Conservation (phyloP, 441 rosid species). For the Metrosideros polymorpha region DNA sequence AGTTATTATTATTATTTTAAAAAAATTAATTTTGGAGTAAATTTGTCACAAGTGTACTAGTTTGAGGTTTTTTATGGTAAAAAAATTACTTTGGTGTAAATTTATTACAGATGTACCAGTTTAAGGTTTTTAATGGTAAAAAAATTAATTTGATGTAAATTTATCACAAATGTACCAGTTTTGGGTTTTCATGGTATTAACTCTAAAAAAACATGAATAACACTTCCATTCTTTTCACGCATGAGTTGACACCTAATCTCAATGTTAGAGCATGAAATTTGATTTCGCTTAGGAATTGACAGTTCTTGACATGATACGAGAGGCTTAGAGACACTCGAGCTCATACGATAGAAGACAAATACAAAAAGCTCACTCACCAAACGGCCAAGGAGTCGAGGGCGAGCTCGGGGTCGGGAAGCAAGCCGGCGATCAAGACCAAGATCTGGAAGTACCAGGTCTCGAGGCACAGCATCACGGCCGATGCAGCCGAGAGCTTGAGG, state of each 20-base stretch:
- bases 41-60: too few species aligned
- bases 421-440: slow-evolving; percentile 58
- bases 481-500: slow-evolving; percentile 42
- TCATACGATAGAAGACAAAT: background rate
- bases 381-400: slow-evolving; percentile 60
- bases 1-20: too few species aligned
- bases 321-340: background rate
- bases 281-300: background rate
- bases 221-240: background rate
- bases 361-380: slow-evolving; percentile 29
- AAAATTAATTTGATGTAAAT: too few species aligned
- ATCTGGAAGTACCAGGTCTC: slow-evolving; percentile 82
- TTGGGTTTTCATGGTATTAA: too few species aligned
- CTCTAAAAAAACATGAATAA: background rate
- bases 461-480: slow-evolving; percentile 79
- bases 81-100: too few species aligned
- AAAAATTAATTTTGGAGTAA: too few species aligned
- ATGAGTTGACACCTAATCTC: background rate
- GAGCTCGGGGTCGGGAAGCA: slow-evolving; percentile 50
- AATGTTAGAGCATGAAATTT: background rate
- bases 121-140: too few species aligned
- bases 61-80: too few species aligned
- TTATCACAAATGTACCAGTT: too few species aligned
- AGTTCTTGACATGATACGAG: background rate
- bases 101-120: too few species aligned